Conservation (phyloP, 192 early-diverging fungal genomes). For the Podila horticola region DNA sequence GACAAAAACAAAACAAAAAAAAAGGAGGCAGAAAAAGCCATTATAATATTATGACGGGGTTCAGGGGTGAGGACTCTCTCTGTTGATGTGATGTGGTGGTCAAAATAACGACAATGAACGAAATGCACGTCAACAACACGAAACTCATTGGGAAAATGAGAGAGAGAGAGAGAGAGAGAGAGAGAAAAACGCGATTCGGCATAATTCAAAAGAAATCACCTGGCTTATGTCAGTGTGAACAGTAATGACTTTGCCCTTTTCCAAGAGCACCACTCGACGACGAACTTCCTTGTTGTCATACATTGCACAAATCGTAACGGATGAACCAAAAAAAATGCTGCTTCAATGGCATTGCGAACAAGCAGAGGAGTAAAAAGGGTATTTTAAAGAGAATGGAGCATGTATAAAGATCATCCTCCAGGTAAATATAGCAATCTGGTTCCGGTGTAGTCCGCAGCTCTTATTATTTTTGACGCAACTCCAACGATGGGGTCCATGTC, state of each 20-base stretch:
- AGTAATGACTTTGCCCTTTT: background rate
- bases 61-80: background rate
- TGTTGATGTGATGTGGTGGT: background rate
- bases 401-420: background rate
- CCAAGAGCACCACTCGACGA: background rate
- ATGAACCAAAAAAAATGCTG: background rate
- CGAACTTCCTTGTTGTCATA: background rate
- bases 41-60: background rate
- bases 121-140: background rate
- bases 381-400: background rate
- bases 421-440: background rate
- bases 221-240: background rate
- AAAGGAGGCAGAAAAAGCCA: background rate
- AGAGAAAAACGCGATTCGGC: conserved; percentile 10
- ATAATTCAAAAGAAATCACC: conserved; percentile 8
- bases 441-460: too few species aligned
- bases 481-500: too few species aligned
- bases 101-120: background rate
- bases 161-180: background rate
- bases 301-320: background rate
- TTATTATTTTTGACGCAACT: too few species aligned
- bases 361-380: background rate
- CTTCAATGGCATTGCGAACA: too few species aligned
- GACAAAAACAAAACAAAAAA: background rate
- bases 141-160: background rate